Conservation (phyloP, 306 rosid species). For the Dryas drummondii region DNA sequence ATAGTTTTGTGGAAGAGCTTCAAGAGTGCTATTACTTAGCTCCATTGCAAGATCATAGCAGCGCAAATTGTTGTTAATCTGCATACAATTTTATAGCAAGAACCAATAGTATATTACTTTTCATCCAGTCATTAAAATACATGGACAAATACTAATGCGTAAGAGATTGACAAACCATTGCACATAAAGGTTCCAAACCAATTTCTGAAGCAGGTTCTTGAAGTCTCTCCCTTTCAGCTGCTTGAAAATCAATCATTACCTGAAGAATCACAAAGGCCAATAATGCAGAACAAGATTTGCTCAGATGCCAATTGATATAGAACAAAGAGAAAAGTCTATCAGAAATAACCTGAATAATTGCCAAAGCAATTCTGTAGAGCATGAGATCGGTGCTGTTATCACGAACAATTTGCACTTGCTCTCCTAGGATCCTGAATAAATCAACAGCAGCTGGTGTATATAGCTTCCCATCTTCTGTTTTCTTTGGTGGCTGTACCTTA, state of each 20-base stretch:
- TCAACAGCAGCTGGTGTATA: conserved; percentile 99
- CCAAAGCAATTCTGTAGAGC: conserved; percentile 89
- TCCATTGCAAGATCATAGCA: conserved; percentile 99
- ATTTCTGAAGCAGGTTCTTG: conserved; percentile 95
- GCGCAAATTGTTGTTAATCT: conserved; percentile 96
- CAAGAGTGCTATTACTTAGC: conserved; percentile 79
- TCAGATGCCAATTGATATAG: neutral
- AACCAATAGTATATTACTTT: conserved; percentile 17
- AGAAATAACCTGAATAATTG: conserved; percentile 82
- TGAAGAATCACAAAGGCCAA: conserved; percentile 26
- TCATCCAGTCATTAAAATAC: conserved; percentile 17
- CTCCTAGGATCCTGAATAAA: conserved; percentile 95
- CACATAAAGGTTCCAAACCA: conserved; percentile 91
- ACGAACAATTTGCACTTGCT: conserved; percentile 96
- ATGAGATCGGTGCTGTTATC: conserved; percentile 96
- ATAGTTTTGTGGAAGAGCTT: conserved; percentile 90
- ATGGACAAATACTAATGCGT: conserved; percentile 15
- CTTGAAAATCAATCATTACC: conserved; percentile 99
- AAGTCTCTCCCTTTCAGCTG: conserved; percentile 84
- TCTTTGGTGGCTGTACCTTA: conserved; percentile 93
- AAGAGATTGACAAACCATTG: conserved; percentile 65
- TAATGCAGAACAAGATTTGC: neutral
- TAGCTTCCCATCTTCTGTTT: conserved; percentile 93
- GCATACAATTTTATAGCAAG: conserved; percentile 27
- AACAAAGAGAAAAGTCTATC: neutral